These are phyloP conservation scores for Ophiostoma himal-ulmi DNA, from an alignment of 2,329 filamentous ascomycete genomes.

Conservation along the genomic window DNA sequence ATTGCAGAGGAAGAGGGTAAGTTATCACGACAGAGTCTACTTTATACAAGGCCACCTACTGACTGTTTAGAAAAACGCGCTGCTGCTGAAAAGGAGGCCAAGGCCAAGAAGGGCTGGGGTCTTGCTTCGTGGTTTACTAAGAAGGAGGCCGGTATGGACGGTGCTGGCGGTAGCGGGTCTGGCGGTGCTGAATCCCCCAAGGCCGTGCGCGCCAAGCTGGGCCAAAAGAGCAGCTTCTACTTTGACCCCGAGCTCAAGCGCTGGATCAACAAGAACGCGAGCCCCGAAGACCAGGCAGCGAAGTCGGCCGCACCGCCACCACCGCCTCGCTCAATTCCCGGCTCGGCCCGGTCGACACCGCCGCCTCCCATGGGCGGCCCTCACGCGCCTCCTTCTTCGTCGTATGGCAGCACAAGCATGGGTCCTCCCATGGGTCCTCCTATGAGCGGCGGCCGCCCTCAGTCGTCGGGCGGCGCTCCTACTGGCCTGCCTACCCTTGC, in stretches of 20 bases:
- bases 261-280: conserved; percentile 95
- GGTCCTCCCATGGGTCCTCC: conserved; percentile 16
- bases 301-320: conserved; percentile 81
- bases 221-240: conserved; percentile 86
- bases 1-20: conserved; percentile 65
- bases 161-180: conserved; percentile 19
- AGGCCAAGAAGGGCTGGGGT: conserved; percentile 66
- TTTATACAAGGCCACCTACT: not conserved
- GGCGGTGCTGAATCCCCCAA: conserved; percentile 46
- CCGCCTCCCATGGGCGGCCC: conserved; percentile 42
- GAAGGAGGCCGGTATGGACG: conserved; percentile 50
- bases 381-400: conserved; percentile 25
- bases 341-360: conserved; percentile 48
- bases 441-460: not conserved
- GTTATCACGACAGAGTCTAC: not conserved
- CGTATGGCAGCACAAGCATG: not conserved
- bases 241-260: conserved; percentile 95
- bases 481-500: conserved; percentile 3
- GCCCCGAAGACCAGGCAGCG: conserved; percentile 54
- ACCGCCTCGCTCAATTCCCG: conserved; percentile 60
- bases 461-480: conserved; percentile 29
- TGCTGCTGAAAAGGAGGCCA: conserved; percentile 44
- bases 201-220: conserved; percentile 86
- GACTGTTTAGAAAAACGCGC: conserved; percentile 47
- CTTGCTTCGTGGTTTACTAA: conserved; percentile 73